Evolutionary conservation across 2,329 filamentous ascomycete species (phyloP).

Genomic region (Hymenoscyphus repandus): DNA sequence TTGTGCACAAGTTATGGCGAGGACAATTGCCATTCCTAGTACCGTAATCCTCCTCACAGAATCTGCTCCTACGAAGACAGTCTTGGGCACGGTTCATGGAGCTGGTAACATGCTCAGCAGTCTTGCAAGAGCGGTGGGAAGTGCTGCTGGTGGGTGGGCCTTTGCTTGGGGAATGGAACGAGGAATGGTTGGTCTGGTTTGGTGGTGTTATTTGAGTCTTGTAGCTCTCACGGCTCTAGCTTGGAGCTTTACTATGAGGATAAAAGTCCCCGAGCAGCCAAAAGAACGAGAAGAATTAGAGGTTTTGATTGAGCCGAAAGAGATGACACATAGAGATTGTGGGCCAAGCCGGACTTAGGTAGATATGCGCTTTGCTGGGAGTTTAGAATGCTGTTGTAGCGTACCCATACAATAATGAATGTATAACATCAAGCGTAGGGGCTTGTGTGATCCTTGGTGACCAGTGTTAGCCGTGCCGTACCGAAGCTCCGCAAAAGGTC

Average conservation of each 20-base stretch:
- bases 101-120: constrained; percentile 45
- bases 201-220: constrained; percentile 24
- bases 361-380: not conserved
- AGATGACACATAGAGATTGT: not conserved
- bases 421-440: no score
- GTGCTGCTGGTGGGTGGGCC: constrained; percentile 41
- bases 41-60: constrained; percentile 57
- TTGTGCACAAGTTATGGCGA: constrained; percentile 63
- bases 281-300: constrained; percentile 9
- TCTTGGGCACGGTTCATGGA: constrained; percentile 51
- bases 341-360: not conserved
- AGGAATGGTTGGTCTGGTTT: constrained; percentile 27
- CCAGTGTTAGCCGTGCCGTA: no score
- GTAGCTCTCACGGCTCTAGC: constrained; percentile 36
- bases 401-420: no score
- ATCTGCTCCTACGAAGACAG: constrained; percentile 49
- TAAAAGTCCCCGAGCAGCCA: constrained; percentile 13
- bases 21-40: constrained; percentile 61
- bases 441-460: no score
- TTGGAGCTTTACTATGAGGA: constrained; percentile 21
- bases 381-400: not conserved
- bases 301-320: constrained; percentile 2
- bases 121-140: constrained; percentile 44
- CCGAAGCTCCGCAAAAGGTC: no score
- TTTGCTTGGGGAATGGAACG: constrained; percentile 26